Evolutionary conservation across 1,284 basidiomycete species (phyloP), one percentile per base, ranked within the genome.

Genomic region (Ceratobasidium sp.): DNA sequence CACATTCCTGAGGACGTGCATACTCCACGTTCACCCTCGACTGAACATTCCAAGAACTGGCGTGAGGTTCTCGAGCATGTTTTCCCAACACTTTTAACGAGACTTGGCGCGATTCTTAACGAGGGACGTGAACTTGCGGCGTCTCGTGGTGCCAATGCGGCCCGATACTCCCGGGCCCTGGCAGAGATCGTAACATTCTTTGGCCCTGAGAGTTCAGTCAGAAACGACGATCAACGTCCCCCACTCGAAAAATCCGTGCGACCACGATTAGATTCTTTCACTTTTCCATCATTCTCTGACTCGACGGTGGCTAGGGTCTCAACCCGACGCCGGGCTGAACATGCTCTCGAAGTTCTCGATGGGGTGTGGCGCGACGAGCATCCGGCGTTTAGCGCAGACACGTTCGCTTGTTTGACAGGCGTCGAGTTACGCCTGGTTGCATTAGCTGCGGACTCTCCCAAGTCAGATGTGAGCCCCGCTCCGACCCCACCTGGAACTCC

Each of bases 331-430:
- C 73, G 73, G 12, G 63, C 63, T 9, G 63, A 76, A 66, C 33
- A 55, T 12, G 73, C 73, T 10, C 53, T 76, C 13, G 51, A 67
- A 44, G 51, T 51, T 12, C 40, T 76, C 26, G 73, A 76, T 67
- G 51, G 63, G 3, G 63, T 46, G 20, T 76, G 73, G 73, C 61
- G 73, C 20, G 73, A 76, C 49, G 73, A 76, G 7, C 61, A 66
- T 46, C 73, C 73, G 7, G 46, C 73, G 28, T 76, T 76, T 39
- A 76, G 73, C 40, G 73, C 73, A 5, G 63, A 66, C 39, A 26
- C 73, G 2, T 76, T 61, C 67, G 73, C 73, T 18, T 76, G 28
- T 40, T 40, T 76, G 49, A 76, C 73, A 13, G 73, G 61, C 51
- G 61, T 63, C 2, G 73, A 76, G 44, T 40, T 76, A 2, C 63